Conservation (phyloP, 2,329 filamentous ascomycete species). For the Xylariales sp. region DNA sequence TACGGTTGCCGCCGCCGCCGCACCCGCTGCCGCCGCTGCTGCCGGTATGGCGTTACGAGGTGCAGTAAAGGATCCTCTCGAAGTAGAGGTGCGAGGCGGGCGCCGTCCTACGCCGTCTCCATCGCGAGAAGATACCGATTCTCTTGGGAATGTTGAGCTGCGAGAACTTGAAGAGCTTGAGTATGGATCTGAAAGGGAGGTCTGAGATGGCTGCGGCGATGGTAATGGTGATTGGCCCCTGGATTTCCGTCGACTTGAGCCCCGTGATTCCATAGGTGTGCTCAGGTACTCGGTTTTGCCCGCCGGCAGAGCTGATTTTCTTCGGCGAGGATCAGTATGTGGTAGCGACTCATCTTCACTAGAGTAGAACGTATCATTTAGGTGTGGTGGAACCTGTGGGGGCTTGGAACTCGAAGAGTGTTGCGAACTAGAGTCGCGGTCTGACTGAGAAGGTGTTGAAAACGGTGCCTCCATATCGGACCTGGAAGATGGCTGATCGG, state of each 20-base stretch:
- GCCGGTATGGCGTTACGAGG: constrained; percentile 39
- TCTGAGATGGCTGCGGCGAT: constrained; percentile 44
- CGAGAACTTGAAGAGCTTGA: constrained; percentile 44
- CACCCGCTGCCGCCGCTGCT: constrained; percentile 32
- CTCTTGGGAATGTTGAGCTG: constrained; percentile 48
- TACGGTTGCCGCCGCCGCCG: constrained; percentile 21
- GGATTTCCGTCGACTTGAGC: constrained; percentile 40
- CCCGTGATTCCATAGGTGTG: constrained; percentile 40
- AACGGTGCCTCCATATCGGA: constrained; percentile 36
- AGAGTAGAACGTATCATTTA: constrained; percentile 45
- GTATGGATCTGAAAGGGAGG: constrained; percentile 42
- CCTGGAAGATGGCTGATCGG: constrained; percentile 39
- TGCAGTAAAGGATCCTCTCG: constrained; percentile 35
- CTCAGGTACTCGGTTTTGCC: constrained; percentile 41
- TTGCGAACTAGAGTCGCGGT: constrained; percentile 43
- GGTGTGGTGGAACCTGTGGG: constrained; percentile 38
- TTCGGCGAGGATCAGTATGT: constrained; percentile 38
- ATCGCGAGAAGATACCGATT: constrained; percentile 39
- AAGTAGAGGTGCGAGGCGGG: constrained; percentile 45
- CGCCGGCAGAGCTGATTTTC: constrained; percentile 41
- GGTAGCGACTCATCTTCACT: constrained; percentile 48
- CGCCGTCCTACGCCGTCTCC: constrained; percentile 41
- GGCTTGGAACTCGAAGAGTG: constrained; percentile 40
- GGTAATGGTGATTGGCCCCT: constrained; percentile 44
- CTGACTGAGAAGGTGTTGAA: constrained; percentile 37